phyloP scores from a whole-genome alignment of 768 basidiomycete genomes.

The Paxillus ammoniavirescens region DNA sequence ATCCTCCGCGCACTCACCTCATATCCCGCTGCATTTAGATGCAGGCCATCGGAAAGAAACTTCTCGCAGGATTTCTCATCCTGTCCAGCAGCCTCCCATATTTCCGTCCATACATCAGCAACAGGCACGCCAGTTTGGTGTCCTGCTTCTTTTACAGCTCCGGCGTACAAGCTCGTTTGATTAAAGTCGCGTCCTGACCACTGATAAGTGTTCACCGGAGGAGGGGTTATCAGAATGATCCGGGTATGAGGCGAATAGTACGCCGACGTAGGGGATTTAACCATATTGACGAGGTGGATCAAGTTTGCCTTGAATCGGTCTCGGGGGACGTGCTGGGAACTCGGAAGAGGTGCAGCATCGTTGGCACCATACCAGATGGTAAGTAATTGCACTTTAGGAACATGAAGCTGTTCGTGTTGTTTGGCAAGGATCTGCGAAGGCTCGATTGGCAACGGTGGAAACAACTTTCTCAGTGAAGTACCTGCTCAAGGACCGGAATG shows the following conservation, averaged over 20 bases:
- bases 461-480: constrained; percentile 17
- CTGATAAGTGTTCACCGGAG: constrained; percentile 71
- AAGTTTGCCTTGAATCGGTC: constrained; percentile 65
- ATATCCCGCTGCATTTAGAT: constrained; percentile 76
- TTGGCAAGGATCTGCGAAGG: constrained; percentile 55
- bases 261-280: constrained; percentile 59
- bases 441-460: not conserved
- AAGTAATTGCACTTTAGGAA: constrained; percentile 67
- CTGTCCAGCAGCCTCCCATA: constrained; percentile 75
- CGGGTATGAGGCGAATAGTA: constrained; percentile 71
- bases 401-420: constrained; percentile 41
- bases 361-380: constrained; percentile 92
- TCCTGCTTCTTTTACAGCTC: constrained; percentile 65
- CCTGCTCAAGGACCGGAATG: constrained; percentile 76
- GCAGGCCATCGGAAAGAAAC: constrained; percentile 75
- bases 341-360: constrained; percentile 68
- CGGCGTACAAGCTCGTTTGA: constrained; percentile 65
- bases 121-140: constrained; percentile 52
- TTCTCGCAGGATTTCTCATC: constrained; percentile 49
- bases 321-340: constrained; percentile 76
- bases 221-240: constrained; percentile 81
- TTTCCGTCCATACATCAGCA: constrained; percentile 69
- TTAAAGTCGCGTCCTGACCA: constrained; percentile 57
- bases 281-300: constrained; percentile 54
- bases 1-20: constrained; percentile 38